phyloP scores from a whole-genome alignment of 495 filamentous ascomycete species.

The Trichoderma parareesei region DNA sequence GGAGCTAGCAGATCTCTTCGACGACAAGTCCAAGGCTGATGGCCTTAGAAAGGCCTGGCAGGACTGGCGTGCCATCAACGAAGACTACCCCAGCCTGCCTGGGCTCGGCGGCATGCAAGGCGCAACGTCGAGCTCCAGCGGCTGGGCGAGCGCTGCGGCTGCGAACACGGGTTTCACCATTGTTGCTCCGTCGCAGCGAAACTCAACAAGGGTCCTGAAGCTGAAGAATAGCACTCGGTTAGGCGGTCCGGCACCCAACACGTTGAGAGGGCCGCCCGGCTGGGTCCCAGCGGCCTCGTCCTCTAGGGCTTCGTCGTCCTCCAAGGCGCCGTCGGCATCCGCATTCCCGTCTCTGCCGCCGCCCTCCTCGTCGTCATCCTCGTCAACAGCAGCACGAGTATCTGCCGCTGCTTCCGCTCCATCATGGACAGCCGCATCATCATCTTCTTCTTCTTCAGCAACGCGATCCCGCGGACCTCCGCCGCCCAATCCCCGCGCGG shows the following conservation, averaged over 20 bases:
- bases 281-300: slow-evolving; percentile 40
- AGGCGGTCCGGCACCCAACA: slow-evolving; percentile 15
- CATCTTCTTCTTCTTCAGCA: slow-evolving; percentile 13
- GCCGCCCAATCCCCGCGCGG: slow-evolving; percentile 19
- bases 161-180: slow-evolving; percentile 30
- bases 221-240: slow-evolving; percentile 41
- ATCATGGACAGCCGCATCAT: slow-evolving; percentile 19
- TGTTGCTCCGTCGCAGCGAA: slow-evolving; percentile 25
- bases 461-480: slow-evolving; percentile 9
- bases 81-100: slow-evolving; percentile 90
- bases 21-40: slow-evolving; percentile 65
- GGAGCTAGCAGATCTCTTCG: slow-evolving; percentile 89
- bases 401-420: slow-evolving; percentile 24
- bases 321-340: slow-evolving; percentile 58
- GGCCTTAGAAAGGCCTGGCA: slow-evolving; percentile 76
- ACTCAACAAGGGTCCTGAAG: slow-evolving; percentile 37
- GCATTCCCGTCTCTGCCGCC: slow-evolving; percentile 44
- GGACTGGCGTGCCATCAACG: slow-evolving; percentile 90
- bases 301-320: slow-evolving; percentile 26
- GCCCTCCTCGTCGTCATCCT: slow-evolving; percentile 27
- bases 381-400: slow-evolving; percentile 34
- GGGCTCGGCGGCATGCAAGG: slow-evolving; percentile 54
- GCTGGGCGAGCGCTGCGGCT: slow-evolving; percentile 44
- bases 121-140: slow-evolving; percentile 36
- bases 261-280: slow-evolving; percentile 18